Base-by-base conservation (phyloP, 306 rosid species). In the Fragaria iinumae region DNA sequence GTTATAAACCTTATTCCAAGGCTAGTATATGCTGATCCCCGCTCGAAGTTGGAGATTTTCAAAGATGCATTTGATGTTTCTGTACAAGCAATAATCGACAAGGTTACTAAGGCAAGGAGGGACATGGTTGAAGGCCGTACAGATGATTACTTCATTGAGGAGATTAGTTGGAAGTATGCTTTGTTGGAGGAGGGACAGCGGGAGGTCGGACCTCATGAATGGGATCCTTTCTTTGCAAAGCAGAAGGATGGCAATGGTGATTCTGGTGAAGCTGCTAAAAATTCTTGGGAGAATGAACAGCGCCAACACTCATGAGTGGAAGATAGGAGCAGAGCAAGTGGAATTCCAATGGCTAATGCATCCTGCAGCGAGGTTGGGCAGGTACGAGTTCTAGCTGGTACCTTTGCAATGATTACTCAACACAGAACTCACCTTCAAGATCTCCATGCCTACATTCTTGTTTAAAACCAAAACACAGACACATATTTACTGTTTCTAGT, bases 201-300 rank as follows among this genome's bases (percentile, higher is more conserved):
- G 9, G 90, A 88, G 83, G 99, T 89, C 11, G 98, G 99, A 75
- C 82, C 98, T 81, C 99, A 96, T 78, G 99, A 87, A 85, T 96
- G 99, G 99, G 99, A 96, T 86, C 97, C 96, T 69, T 92, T 96
- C 96, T 96, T 96, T 86, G 93, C 99, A 0, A 92, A 96, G 84
- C 98, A 97, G 4, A 96, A 92, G 82, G 93, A 88, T 27, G 96
- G 83, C 11, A 83, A 75, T 66, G 89, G 78, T 23, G 92, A 95
- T 70, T 90, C 98, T 67, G 71, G 32, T 62, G 90, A 85, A 82
- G 97, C 86, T 83, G 97, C 97, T 2, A 90, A 95, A 84, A 95
- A 90, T 34, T 95, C 97, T 36, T 90, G 94, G 96, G 87, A 90
- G 74, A 95, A 79, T 75, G 99, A 92, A 82, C 97, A 77, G 82